phyloP scores from a whole-genome alignment of 331 rosid species.

The Acacia concinna region DNA sequence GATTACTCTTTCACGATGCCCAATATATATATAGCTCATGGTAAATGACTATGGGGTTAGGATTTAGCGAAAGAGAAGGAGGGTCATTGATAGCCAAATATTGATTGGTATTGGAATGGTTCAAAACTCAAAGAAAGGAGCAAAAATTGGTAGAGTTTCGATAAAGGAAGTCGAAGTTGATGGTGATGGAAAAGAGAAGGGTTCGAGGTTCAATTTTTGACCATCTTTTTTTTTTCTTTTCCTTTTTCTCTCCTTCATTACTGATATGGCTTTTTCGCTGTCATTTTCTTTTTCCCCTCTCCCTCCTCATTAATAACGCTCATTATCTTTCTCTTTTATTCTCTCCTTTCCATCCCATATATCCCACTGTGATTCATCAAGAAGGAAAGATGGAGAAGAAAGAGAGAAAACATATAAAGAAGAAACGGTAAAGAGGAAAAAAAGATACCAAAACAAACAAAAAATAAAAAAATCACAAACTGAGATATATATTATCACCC shows the following conservation, averaged over 20 bases:
- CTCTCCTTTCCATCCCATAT: conserved; percentile 24
- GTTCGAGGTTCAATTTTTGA: conserved; percentile 96
- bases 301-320: conserved; percentile 42
- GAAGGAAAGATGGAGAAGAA: conserved; percentile 2
- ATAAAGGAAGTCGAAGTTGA: conserved; percentile 94
- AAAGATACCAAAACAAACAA: background rate
- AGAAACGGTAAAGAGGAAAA: background rate
- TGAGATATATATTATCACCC: conserved; percentile 50
- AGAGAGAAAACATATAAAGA: conserved; percentile 20
- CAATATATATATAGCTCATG: background rate
- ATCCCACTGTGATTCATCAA: conserved; percentile 21
- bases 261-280: conserved; percentile 71
- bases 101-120: conserved; percentile 48
- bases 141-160: conserved; percentile 75
- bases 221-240: conserved; percentile 75
- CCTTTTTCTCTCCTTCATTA: conserved; percentile 46
- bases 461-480: background rate
- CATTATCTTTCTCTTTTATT: conserved; percentile 38
- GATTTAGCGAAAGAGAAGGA: conserved; percentile 31
- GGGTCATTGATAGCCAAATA: conserved; percentile 34
- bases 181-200: conserved; percentile 72
- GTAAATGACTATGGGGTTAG: background rate
- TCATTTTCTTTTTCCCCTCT: conserved; percentile 57
- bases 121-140: conserved; percentile 55
- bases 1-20: background rate